Conservation (phyloP, 306 rosid genomes). For the Sindora glabra region DNA sequence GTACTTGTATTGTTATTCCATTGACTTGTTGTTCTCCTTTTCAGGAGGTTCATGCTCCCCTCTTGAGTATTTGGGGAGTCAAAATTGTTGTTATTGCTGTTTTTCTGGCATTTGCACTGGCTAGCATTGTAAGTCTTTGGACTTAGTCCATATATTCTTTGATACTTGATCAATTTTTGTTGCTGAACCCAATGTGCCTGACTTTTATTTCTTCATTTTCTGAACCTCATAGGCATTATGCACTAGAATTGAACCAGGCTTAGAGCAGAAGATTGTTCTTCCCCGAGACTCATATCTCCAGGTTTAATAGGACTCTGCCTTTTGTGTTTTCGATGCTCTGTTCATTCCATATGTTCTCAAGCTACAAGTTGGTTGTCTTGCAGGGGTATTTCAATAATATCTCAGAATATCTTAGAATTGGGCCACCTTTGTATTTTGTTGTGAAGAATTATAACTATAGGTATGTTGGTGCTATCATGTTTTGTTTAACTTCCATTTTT, state of each 20-base stretch:
- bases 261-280: slow-evolving; percentile 92
- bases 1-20: slow-evolving; percentile 7
- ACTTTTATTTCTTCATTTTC: slow-evolving; percentile 9
- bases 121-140: slow-evolving; percentile 80
- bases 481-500: not conserved
- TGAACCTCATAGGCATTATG: slow-evolving; percentile 59
- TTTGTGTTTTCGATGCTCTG: not conserved
- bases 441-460: slow-evolving; percentile 94
- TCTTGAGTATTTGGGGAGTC: slow-evolving; percentile 82
- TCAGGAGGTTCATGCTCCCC: slow-evolving; percentile 96
- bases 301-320: slow-evolving; percentile 38
- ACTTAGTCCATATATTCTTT: not conserved
- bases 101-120: slow-evolving; percentile 68
- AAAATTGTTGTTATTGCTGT: slow-evolving; percentile 68
- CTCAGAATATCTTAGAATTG: slow-evolving; percentile 85
- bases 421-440: slow-evolving; percentile 91
- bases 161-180: slow-evolving; percentile 5
- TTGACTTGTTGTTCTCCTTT: slow-evolving; percentile 14
- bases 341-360: slow-evolving; percentile 12
- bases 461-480: slow-evolving; percentile 27
- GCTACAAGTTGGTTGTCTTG: slow-evolving; percentile 20
- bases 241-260: slow-evolving; percentile 91
- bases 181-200: slow-evolving; percentile 2
- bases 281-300: slow-evolving; percentile 95
- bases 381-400: slow-evolving; percentile 94